phyloP scores from a whole-genome alignment of 2,329 filamentous ascomycete genomes.

The Aspergillus neoniger region DNA sequence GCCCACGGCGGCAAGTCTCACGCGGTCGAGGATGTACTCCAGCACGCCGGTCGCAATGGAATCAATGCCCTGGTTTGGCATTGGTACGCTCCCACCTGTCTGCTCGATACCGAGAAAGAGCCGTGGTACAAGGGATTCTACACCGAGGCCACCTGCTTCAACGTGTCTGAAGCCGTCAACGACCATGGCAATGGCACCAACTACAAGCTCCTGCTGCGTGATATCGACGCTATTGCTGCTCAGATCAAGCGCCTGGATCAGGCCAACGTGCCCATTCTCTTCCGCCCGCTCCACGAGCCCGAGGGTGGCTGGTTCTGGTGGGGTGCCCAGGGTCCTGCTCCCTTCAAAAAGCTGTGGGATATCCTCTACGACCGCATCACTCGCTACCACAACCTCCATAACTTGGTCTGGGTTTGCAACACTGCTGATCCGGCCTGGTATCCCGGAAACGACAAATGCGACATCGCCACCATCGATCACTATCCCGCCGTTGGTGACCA shows the following conservation, averaged over 20 bases:
- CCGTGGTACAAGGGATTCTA: constrained; percentile 15
- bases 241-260: constrained; percentile 7
- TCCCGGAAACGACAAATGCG: constrained; percentile 14
- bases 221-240: constrained; percentile 9
- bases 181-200: constrained; percentile 6
- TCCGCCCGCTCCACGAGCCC: neutral
- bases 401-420: constrained; percentile 16
- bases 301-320: constrained; percentile 4
- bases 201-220: constrained; percentile 13
- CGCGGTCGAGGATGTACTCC: constrained; percentile 13
- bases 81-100: constrained; percentile 11
- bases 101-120: neutral
- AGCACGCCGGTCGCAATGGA: constrained; percentile 2
- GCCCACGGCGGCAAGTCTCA: constrained; percentile 5
- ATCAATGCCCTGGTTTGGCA: constrained; percentile 17
- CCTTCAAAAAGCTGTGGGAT: constrained; percentile 12
- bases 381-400: constrained; percentile 7
- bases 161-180: constrained; percentile 4
- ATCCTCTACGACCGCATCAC: constrained; percentile 13
- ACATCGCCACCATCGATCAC: constrained; percentile 13
- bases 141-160: constrained; percentile 14
- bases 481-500: constrained; percentile 12
- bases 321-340: constrained; percentile 2
- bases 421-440: constrained; percentile 9
- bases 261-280: constrained; percentile 1